Conservation (phyloP, 225 moss, liverwort and hornwort genomes). For the Polytrichum formosum region DNA sequence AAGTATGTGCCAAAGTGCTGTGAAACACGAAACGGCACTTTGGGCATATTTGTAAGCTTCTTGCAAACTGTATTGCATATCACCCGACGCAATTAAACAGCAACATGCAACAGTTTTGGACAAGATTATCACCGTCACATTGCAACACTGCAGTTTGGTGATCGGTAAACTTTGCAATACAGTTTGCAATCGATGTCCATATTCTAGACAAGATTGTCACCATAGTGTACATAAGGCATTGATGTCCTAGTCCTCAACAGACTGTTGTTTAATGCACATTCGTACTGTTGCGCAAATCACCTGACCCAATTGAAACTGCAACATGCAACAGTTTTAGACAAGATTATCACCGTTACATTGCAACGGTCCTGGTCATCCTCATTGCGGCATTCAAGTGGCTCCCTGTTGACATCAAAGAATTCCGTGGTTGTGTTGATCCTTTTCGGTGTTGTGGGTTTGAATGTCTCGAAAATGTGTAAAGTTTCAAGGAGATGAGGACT, state of each 20-base stretch:
- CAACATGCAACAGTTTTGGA: background rate
- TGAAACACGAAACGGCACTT: background rate
- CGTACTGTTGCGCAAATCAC: too few relatives aligned
- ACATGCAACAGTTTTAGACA: background rate
- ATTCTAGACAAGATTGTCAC: too few relatives aligned
- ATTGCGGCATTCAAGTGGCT: conserved; percentile 29
- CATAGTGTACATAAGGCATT: background rate
- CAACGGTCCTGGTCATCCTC: conserved; percentile 1
- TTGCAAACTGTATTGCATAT: background rate
- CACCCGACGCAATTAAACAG: background rate
- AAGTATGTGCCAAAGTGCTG: background rate
- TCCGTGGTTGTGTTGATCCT: conserved; percentile 32
- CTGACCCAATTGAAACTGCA: too few relatives aligned
- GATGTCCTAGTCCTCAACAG: background rate
- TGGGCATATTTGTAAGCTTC: too few relatives aligned
- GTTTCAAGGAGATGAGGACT: conserved; percentile 21
- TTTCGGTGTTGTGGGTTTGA: conserved; percentile 40
- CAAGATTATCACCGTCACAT: too few relatives aligned
- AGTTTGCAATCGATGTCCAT: too few relatives aligned
- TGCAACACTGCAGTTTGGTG: too few relatives aligned
- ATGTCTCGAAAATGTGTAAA: conserved; percentile 26
- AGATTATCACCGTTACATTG: too few relatives aligned
- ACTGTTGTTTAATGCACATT: too few relatives aligned
- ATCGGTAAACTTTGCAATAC: too few relatives aligned
- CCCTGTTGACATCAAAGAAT: conserved; percentile 25